A percentile compares a stretch with the other conserved stretches of the same genome.
phyloP scores from a whole-genome alignment of 129 eudicot genomes.

The Oenanthe sinensis region DNA sequence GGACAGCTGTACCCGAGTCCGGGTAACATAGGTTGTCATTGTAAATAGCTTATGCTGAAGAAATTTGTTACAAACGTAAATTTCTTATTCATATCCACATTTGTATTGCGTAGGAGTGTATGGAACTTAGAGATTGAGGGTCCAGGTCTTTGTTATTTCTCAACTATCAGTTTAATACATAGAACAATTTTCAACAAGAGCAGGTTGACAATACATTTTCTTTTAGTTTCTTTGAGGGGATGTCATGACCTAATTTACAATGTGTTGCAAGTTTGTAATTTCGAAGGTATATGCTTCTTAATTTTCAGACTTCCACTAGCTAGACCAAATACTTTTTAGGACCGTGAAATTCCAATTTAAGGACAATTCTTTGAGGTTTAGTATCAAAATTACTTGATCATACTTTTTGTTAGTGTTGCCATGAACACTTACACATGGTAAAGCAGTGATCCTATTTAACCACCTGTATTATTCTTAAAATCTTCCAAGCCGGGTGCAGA shows the following conservation, averaged over 20 bases:
- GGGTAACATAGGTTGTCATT: constrained; percentile 20
- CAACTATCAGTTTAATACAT: constrained; percentile 14
- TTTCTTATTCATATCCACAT: constrained; percentile 18
- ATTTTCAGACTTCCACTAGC: not conserved
- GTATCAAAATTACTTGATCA: not conserved
- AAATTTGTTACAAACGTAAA: constrained; percentile 15
- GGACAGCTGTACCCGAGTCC: too few species aligned
- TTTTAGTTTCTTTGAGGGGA: not conserved
- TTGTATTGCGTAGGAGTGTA: constrained; percentile 27
- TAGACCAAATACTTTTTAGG: not conserved
- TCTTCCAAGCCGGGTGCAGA: too few species aligned
- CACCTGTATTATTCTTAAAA: not conserved
- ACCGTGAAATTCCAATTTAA: not conserved
- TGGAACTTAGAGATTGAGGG: constrained; percentile 21
- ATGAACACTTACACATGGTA: not conserved
- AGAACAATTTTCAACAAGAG: constrained; percentile 22
- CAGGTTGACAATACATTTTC: constrained; percentile 21
- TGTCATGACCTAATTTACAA: too few species aligned
- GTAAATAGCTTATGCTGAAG: not conserved
- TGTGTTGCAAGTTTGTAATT: too few species aligned
- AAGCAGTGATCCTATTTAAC: not conserved
- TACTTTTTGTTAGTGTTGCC: not conserved
- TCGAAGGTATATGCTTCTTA: not conserved
- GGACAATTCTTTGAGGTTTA: not conserved
- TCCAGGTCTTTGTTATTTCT: constrained; percentile 17